These are phyloP conservation scores for Hymenotorrendiella dingleyae DNA, from an alignment of 2,329 filamentous ascomycete genomes.

Conservation along the genomic window DNA sequence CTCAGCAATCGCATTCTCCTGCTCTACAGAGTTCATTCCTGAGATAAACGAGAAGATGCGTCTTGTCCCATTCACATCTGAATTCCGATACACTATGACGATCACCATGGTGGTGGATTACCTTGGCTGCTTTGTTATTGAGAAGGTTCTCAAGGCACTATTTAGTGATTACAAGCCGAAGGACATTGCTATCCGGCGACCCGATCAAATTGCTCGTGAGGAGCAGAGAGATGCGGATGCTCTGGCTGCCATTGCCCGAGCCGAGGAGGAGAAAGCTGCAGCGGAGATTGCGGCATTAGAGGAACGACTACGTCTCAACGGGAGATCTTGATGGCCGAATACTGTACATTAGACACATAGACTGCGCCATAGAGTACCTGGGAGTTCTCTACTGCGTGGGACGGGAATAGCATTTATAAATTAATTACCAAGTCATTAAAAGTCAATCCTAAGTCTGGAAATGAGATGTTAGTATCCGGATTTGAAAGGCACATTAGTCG, in stretches of 20 bases:
- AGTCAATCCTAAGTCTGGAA: too few relatives aligned
- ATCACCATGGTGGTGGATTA: constrained; percentile 84
- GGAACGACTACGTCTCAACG: constrained; percentile 45
- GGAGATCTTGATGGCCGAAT: constrained; percentile 1
- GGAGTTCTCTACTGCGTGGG: too few relatives aligned
- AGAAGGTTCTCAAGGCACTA: constrained; percentile 73
- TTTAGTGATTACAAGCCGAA: constrained; percentile 93
- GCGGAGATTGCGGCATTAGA: constrained; percentile 52
- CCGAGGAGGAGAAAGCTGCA: constrained; percentile 47
- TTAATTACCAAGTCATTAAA: too few relatives aligned
- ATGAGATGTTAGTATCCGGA: too few relatives aligned
- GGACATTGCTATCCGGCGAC: constrained; percentile 81
- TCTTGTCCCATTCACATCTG: constrained; percentile 79
- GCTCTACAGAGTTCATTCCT: constrained; percentile 90
- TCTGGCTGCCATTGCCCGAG: constrained; percentile 40
- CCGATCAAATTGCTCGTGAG: constrained; percentile 81
- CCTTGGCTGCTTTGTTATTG: constrained; percentile 77
- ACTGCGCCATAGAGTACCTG: constrained; percentile 5
- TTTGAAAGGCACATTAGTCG: too few relatives aligned
- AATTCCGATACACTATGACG: constrained; percentile 87
- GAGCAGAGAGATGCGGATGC: constrained; percentile 58
- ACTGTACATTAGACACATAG: constrained; percentile 14
- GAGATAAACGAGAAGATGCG: constrained; percentile 92
- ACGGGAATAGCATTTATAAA: too few relatives aligned
- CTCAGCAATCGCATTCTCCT: constrained; percentile 84